Base-by-base conservation (phyloP, 441 rosid genomes). In the Pelargonium australe region DNA sequence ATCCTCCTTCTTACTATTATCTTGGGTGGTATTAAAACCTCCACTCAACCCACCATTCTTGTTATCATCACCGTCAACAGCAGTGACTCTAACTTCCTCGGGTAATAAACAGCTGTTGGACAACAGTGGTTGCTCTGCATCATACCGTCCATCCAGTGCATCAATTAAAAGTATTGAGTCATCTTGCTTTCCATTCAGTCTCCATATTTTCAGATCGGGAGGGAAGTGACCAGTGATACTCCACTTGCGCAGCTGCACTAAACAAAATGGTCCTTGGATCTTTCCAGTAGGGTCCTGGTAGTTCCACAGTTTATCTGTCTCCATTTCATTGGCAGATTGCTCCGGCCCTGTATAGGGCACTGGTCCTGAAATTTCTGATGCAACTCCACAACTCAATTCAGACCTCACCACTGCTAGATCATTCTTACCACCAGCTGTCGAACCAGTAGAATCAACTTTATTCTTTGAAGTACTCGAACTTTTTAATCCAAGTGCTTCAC, bases 251-350 rank as follows among this genome's bases (percentile, higher is more conserved):
- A 96, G 80, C 75, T 84, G 88, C 75, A 69, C 71, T 84, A 93
- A 73, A 51, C 88, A 51, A 84, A 96, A 96, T 47, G 99, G 98
- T 65, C 99, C 99, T 74, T 93, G 99, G 75, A 79, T 73, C 79
- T 81, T 91, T 77, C 94, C 95, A 65, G 65, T 73, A 63, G 98
- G 98, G 74, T 96, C 99, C 80, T 82, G 86, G 77, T 96, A 93
- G 78, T 75, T 88, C 99, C 99, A 96, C 68, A 86, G 68, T 66
- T 81, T 90, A 64, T 80, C 82, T 0, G 71, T 77, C 81, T 87
- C 96, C 10, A 66, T 68, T 71, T 84, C 80, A 70, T 68, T 67
- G 70, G 73, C 75, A 53, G 82, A 73, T 63, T 72, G 83, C 75
- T 83, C 85, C 68, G 66, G 70, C 53, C 77, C 83, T 14, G 79